Evolutionary conservation across 139 green algal species (phyloP), one percentile per base, ranked within the genome.

Genomic region (Eudorina sp.): DNA sequence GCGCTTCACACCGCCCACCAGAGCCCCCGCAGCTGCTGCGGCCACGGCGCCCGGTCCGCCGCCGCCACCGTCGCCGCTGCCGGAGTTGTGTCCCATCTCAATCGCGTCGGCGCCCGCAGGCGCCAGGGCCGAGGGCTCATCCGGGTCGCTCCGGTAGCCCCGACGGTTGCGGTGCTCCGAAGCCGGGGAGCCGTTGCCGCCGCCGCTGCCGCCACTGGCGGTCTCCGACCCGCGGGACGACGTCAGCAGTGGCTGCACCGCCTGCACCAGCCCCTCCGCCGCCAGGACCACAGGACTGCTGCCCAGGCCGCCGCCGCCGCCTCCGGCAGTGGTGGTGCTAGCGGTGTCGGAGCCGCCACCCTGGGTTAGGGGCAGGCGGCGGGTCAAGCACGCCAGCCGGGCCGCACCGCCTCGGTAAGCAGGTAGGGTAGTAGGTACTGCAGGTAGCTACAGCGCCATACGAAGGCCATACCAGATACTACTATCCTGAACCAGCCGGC

Each of bases 181-280:
- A n/a, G 16, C 34, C 29, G 31, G 48, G 18, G 75, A 48, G 75
- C 75, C 48, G 46, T 11, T 18, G 34, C 9, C 46, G n/a, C 75
- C 40, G 45, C 21, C 36, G 21, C 70, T 34, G 8, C 40, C 69
- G 31, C 69, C 68, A 48, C 68, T 41, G 69, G 31, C 45, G 9
- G 29, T 13, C 48, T 60, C 73, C 4, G 73, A 58, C 16, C 31
- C 66, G 25, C 31, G 66, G 1, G 66, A 46, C 13, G 43, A 68
- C 9, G 14, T 40, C 25, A 87, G 81, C 45, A 87, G 81, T 45
- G 81, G 81, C 81, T 87, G 81, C 43, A 87, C 81, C 45, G 81
- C 81, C 81, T 78, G 62, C 29, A 36, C 64, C 62, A 87, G 81
- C 18, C 81, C 81, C 81, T 87, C 81, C 2, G 81, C 62, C 16